Conservation (phyloP, 1,284 basidiomycete genomes). For the Agroathelia rolfsii region DNA sequence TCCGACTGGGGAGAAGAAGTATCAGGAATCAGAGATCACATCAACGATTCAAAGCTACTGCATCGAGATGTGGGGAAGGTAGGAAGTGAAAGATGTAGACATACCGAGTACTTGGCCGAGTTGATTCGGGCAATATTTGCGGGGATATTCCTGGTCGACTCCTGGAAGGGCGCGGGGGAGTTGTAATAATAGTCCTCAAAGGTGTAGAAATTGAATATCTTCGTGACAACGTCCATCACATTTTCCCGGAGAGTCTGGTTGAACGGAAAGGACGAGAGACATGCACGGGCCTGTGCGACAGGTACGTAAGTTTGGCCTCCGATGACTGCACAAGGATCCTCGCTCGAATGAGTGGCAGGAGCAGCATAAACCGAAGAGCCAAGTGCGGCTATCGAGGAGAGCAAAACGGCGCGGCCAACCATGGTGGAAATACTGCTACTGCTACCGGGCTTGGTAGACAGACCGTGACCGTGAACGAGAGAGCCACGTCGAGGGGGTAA, state of each 20-base stretch:
- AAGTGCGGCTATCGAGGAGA: constrained; percentile 1
- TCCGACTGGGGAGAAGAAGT: constrained; percentile 33
- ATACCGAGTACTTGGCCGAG: constrained; percentile 12
- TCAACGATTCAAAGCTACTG: no score
- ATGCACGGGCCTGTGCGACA: constrained; percentile 13
- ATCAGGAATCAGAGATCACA: no score
- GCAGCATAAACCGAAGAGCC: constrained; percentile 6
- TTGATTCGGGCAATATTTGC: constrained; percentile 14
- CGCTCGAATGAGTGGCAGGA: constrained; percentile 9
- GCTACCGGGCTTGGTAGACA: no score
- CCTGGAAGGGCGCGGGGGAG: constrained; percentile 13
- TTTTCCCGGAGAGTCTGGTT: constrained; percentile 15
- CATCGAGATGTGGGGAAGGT: no score
- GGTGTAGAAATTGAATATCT: constrained; percentile 16
- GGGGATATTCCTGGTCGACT: constrained; percentile 14
- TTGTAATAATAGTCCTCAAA: constrained; percentile 12
- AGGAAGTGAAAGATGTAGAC: constrained; percentile 5
- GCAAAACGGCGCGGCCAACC: no score
- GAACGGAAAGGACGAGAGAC: constrained; percentile 17
- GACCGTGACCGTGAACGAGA: no score
- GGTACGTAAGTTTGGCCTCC: constrained; percentile 25
- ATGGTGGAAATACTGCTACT: no score
- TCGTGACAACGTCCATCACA: constrained; percentile 6
- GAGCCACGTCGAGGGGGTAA: no score
- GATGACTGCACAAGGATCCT: constrained; percentile 40